Base-by-base conservation (phyloP, 352 stramenopile species). In the Pythium oligandrum region DNA sequence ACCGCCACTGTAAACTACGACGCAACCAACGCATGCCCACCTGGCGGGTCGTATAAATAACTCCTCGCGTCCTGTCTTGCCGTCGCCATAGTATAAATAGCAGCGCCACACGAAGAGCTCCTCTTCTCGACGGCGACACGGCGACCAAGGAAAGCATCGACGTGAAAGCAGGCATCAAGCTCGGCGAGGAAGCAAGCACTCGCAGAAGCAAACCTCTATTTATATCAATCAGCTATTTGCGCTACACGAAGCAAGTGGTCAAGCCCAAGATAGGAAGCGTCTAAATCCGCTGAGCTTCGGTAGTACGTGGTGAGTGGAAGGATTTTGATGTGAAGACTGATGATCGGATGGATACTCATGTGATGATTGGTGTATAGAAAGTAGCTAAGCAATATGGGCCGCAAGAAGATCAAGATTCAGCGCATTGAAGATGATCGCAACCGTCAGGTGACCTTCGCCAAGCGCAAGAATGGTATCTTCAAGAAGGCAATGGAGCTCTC, bases 321-420 rank as follows among this genome's bases (percentile, higher is more conserved):
- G 17, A 26, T 26, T 26, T 26, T 26, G 17, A 26, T 26, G 17
- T 26, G 17, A 26, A 26, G 17, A 26, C 17, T 26, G 17, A 42
- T 42, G 38, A 42, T 12, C 38, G 7, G 7, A 42, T 42, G 7
- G 38, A 12, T 8, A 42, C 7, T 12, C 38, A 42, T 42, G 38
- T 42, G 38, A 42, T 42, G 38, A 42, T 42, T 42, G 7, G 7
- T 42, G 12, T 42, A 8, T 42, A 42, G 7, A 42, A 12, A 8
- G 38, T 12, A 1, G 12, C 38, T 12, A 55, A 44, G 12, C 37
- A 82, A 3, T 31, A 90, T 90, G 82, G 82, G 82, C 64, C 79
- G 82, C 64, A 93, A 93, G 75, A 93, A 93, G 70, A 93, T 93
- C 59, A 86, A 93, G 69, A 93, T 93, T 60, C 81, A 90, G 60